Conservation (phyloP, 768 basidiomycete genomes). For the Neoboletus brunneissimus region DNA sequence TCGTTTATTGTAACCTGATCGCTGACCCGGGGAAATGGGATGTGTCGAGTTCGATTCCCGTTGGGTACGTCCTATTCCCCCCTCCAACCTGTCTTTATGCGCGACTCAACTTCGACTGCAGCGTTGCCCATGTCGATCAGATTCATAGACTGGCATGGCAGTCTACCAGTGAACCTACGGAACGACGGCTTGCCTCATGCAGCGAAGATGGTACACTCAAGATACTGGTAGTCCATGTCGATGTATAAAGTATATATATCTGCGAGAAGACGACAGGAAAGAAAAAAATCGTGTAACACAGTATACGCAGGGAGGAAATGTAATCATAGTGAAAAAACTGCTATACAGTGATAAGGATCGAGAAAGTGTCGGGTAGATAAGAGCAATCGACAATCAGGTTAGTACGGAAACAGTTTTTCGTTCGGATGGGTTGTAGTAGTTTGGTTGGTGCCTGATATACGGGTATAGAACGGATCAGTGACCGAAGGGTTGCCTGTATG, state of each 20-base stretch:
- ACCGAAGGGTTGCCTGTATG: slow-evolving; percentile 38
- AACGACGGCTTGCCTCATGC: slow-evolving; percentile 71
- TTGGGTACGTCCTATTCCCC: slow-evolving; percentile 42
- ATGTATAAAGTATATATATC: slow-evolving; percentile 41
- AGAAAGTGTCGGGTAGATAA: slow-evolving; percentile 39
- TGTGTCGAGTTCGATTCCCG: slow-evolving; percentile 42
- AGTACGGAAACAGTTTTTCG: slow-evolving; percentile 68
- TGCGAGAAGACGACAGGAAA: slow-evolving; percentile 12
- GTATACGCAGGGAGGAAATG: slow-evolving; percentile 21
- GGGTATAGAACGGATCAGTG: slow-evolving; percentile 61
- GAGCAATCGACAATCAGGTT: slow-evolving; percentile 29
- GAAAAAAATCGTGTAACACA: slow-evolving; percentile 26
- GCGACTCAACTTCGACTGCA: slow-evolving; percentile 29
- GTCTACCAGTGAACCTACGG: slow-evolving; percentile 35
- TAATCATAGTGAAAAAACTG: slow-evolving; percentile 28
- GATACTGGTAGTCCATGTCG: slow-evolving; percentile 60
- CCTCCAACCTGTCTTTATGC: not conserved
- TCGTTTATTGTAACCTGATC: slow-evolving; percentile 49
- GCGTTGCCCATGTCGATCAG: slow-evolving; percentile 72
- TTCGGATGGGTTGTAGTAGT: slow-evolving; percentile 25
- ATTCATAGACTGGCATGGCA: slow-evolving; percentile 84
- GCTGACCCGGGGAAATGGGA: slow-evolving; percentile 44
- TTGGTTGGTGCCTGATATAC: slow-evolving; percentile 50
- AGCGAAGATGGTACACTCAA: slow-evolving; percentile 92
- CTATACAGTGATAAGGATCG: slow-evolving; percentile 66